Evolutionary conservation across 768 basidiomycete genomes (phyloP), one percentile per base, ranked within the genome.

Genomic region (Pholiota molesta): DNA sequence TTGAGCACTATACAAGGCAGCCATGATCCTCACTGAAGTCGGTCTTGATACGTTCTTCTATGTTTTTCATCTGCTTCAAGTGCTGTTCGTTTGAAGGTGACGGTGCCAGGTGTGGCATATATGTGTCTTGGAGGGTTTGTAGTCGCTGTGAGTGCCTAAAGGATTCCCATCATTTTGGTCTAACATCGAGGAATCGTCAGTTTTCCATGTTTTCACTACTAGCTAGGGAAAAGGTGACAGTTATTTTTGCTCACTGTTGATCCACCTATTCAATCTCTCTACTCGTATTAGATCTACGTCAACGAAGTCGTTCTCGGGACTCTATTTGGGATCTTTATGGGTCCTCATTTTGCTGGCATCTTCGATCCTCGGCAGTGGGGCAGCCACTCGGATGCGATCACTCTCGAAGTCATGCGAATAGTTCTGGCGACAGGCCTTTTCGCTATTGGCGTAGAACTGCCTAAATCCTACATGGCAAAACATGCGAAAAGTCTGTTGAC

Each of bases 261-360:
- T 23, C 13, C 47, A 26, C 23, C 47, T 49, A 49, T 28, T 26
- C 47, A 49, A 7, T 44, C 13, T 19, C 13, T 21, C 42, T 8
- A 23, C 29, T 10, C 16, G 19, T 6, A 21, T 44, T n/a, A 93
- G 86, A 69, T 97, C 5, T 97, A 91, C 70, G 85, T 97, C 64
- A 97, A 95, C 68, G 97, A 99, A 80, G 95, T 97, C 40, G 89
- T 96, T 28, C 87, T 97, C 29, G 95, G 94, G 1, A 96, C 95
- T 0, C 80, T 81, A 0, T 88, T 88, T 62, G 84, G 85, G 6
- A 73, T 86, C 47, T 63, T 86, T 53, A 83, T 91, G 60, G 92
- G 94, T 3, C 95, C 94, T 8, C 80, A 92, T 62, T 84, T 80
- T 52, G 85, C 87, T 33, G 82, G 84, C 29, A 75, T 90, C 6